These are phyloP conservation scores for Imleria badia DNA, from an alignment of 768 basidiomycete genomes.

Conservation along the genomic window DNA sequence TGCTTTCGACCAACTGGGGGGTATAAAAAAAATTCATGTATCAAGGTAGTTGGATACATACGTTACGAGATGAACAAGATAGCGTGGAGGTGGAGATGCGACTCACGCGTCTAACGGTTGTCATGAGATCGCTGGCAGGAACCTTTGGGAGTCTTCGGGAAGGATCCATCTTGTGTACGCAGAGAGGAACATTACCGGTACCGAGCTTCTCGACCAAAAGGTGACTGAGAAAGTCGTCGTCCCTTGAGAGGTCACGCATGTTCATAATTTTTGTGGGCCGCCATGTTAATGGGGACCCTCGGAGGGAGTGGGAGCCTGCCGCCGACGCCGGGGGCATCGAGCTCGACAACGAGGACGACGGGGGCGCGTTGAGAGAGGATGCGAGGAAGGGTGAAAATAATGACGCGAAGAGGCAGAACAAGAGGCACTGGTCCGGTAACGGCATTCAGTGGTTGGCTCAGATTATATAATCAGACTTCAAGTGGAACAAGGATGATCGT, in stretches of 20 bases:
- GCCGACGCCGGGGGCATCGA: constrained; percentile 35
- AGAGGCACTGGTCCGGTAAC: constrained; percentile 34
- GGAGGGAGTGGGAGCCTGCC: constrained; percentile 23
- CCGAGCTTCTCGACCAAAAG: constrained; percentile 88
- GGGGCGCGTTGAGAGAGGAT: constrained; percentile 15
- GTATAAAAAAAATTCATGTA: constrained; percentile 17
- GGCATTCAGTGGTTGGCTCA: constrained; percentile 18
- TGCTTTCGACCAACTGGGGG: constrained; percentile 57
- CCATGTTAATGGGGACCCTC: constrained; percentile 49
- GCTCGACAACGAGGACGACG: constrained; percentile 26
- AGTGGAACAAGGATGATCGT: constrained; percentile 4
- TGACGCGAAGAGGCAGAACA: constrained; percentile 34
- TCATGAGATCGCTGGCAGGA: constrained; percentile 62
- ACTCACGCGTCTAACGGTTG: constrained; percentile 76
- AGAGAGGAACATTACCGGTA: constrained; percentile 73
- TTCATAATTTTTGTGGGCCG: constrained; percentile 88
- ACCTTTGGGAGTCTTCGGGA: constrained; percentile 76
- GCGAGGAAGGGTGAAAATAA: constrained; percentile 20
- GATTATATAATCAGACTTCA: constrained; percentile 25
- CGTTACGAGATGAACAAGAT: constrained; percentile 23
- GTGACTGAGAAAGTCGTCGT: constrained; percentile 90
- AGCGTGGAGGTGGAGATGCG: constrained; percentile 26
- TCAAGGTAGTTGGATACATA: constrained; percentile 22
- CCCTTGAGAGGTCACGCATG: constrained; percentile 84
- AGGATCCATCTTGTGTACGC: constrained; percentile 89